These are phyloP conservation scores for Malus fusca DNA, from an alignment of 306 rosid genomes.

Conservation along the genomic window DNA sequence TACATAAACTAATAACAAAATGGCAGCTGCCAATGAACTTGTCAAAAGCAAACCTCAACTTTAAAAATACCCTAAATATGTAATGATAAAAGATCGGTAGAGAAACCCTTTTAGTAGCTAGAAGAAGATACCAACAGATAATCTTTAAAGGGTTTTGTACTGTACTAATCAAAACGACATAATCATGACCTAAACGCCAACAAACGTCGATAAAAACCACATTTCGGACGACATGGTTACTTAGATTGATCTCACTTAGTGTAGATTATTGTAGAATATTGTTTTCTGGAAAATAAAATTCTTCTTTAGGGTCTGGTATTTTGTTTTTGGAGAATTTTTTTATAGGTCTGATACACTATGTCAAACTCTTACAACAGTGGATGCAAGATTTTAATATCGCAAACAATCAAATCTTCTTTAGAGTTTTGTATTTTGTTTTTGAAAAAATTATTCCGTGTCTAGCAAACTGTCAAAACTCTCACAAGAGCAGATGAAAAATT, in stretches of 20 bases:
- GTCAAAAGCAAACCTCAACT: neutral
- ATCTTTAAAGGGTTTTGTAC: slow-evolving; percentile 15
- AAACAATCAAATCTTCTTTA: neutral
- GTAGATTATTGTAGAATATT: too few species aligned
- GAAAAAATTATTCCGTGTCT: neutral
- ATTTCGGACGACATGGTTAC: slow-evolving; percentile 22
- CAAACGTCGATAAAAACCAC: slow-evolving; percentile 20
- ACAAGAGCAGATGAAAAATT: neutral
- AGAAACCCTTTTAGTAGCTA: neutral
- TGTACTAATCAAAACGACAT: slow-evolving; percentile 31
- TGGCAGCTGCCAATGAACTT: neutral
- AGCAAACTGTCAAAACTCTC: neutral
- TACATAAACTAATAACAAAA: neutral
- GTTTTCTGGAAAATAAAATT: too few species aligned
- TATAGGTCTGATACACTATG: too few species aligned
- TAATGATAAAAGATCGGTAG: neutral
- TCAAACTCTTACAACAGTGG: neutral
- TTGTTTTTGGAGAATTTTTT: too few species aligned
- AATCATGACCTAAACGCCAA: slow-evolving; percentile 4
- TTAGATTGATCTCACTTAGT: neutral
- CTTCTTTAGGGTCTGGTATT: too few species aligned
- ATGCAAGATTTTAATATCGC: neutral
- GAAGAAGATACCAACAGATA: slow-evolving; percentile 16
- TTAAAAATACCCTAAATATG: neutral
- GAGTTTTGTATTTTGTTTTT: neutral